Evolutionary conservation across 1,139 yeast genomes (phyloP).

Genomic region (Saccharomycopsis phalli): DNA sequence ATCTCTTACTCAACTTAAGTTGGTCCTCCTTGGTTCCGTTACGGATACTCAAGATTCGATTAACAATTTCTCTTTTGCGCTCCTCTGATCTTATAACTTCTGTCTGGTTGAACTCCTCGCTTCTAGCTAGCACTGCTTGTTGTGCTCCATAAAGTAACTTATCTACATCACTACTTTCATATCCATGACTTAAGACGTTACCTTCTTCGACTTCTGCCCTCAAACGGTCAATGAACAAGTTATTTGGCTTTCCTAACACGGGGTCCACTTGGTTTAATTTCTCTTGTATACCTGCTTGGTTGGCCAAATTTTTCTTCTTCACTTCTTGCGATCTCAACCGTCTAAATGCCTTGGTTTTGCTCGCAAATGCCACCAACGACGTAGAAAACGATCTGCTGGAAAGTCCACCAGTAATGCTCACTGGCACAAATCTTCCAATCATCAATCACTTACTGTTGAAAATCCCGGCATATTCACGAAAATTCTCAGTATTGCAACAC

Average conservation of each 20-base stretch:
- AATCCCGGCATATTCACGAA: no score
- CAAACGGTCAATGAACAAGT: conserved; percentile 64
- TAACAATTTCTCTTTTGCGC: conserved; percentile 58
- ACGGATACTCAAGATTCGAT: conserved; percentile 64
- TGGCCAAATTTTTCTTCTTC: conserved; percentile 30
- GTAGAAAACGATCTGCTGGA: conserved; percentile 3
- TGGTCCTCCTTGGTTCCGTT: conserved; percentile 58
- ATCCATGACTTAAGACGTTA: conserved; percentile 50
- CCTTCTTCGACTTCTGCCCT: conserved; percentile 58
- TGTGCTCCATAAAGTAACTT: conserved; percentile 72
- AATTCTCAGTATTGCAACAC: no score
- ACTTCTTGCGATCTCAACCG: conserved; percentile 21
- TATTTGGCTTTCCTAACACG: conserved; percentile 61
- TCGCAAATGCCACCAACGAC: background rate
- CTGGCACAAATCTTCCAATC: no score
- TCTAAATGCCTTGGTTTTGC: background rate
- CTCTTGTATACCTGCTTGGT: conserved; percentile 25
- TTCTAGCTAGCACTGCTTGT: conserved; percentile 44
- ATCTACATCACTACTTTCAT: conserved; percentile 57
- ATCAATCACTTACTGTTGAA: no score
- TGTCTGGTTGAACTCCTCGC: conserved; percentile 23
- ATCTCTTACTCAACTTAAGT: conserved; percentile 46
- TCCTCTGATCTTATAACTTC: conserved; percentile 36
- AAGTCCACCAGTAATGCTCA: no score
- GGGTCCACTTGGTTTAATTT: conserved; percentile 49